Evolutionary conservation across 208 protist genomes (phyloP).

Genomic region (Trypanosomatidae sp.): DNA sequence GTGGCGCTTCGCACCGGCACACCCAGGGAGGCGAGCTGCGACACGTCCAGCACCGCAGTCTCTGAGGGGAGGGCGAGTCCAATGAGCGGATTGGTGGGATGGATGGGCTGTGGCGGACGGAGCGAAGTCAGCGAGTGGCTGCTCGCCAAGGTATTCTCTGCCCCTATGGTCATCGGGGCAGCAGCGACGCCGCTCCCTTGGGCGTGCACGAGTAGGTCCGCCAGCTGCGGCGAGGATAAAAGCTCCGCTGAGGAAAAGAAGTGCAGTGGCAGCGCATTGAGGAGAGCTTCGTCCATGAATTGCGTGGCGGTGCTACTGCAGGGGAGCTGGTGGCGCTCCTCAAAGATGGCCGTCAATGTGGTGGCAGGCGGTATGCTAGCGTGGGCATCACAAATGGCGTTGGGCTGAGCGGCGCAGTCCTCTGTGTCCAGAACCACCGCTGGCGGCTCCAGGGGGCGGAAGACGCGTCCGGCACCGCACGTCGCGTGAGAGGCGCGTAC

Average conservation of each 20-base stretch:
- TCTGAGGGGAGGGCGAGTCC: background rate
- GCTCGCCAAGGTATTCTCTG: background rate
- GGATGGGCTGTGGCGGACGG: background rate
- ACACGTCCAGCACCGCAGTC: slow-evolving; percentile 2
- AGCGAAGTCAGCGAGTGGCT: background rate
- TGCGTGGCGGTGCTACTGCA: no score
- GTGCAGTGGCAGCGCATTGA: slow-evolving; percentile 7
- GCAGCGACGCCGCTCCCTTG: background rate
- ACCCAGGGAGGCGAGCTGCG: slow-evolving; percentile 3
- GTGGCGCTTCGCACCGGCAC: background rate
- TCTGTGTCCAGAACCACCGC: background rate
- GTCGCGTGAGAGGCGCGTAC: background rate
- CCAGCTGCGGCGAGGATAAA: slow-evolving; percentile 6
- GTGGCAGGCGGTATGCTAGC: background rate
- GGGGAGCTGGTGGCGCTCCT: background rate
- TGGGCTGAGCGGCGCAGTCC: background rate
- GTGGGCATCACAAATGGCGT: background rate
- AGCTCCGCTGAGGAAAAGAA: slow-evolving; percentile 15
- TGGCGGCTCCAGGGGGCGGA: background rate
- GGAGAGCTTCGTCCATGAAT: background rate
- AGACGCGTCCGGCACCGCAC: background rate
- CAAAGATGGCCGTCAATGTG: background rate
- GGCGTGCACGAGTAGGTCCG: background rate
- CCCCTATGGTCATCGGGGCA: background rate
- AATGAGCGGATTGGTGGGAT: background rate